Evolutionary conservation across 345 rosid species (phyloP).

Genomic region (Adansonia digitata): DNA sequence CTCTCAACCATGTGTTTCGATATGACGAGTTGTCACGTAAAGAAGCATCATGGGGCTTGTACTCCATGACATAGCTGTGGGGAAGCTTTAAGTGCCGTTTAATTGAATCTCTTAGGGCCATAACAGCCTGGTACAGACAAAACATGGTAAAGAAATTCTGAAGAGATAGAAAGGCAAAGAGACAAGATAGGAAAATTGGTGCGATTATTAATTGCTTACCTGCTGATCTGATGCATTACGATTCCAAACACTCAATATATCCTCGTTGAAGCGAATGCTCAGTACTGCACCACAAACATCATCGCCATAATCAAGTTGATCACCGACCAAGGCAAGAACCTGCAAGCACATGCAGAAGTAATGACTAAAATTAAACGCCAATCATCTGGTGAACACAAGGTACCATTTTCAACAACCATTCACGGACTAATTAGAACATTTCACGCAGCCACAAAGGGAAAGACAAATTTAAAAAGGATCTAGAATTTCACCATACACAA

Average conservation of each 20-base stretch:
- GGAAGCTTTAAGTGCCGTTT: slow-evolving; percentile 91
- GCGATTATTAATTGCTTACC: slow-evolving; percentile 31
- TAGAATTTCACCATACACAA: not conserved
- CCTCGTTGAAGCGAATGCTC: slow-evolving; percentile 91
- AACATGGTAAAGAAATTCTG: not conserved
- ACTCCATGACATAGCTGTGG: slow-evolving; percentile 87
- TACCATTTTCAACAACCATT: not conserved
- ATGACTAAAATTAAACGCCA: not conserved
- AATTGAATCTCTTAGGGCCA: slow-evolving; percentile 78
- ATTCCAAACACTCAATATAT: slow-evolving; percentile 88
- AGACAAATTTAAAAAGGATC: not conserved
- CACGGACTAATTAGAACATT: not conserved
- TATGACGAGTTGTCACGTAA: slow-evolving; percentile 88
- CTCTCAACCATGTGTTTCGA: slow-evolving; percentile 95
- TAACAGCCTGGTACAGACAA: slow-evolving; percentile 59
- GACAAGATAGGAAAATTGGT: not conserved
- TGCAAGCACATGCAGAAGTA: not conserved
- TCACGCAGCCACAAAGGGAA: not conserved
- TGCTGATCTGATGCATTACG: slow-evolving; percentile 90
- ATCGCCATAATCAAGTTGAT: slow-evolving; percentile 79
- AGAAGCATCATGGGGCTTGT: slow-evolving; percentile 94
- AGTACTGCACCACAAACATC: slow-evolving; percentile 90
- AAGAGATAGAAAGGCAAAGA: not conserved
- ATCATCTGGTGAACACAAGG: not conserved
- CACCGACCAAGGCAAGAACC: slow-evolving; percentile 92